These are phyloP conservation scores for Neurospora tetrasperma DNA, from an alignment of 495 filamentous ascomycete species.

Conservation along the genomic window DNA sequence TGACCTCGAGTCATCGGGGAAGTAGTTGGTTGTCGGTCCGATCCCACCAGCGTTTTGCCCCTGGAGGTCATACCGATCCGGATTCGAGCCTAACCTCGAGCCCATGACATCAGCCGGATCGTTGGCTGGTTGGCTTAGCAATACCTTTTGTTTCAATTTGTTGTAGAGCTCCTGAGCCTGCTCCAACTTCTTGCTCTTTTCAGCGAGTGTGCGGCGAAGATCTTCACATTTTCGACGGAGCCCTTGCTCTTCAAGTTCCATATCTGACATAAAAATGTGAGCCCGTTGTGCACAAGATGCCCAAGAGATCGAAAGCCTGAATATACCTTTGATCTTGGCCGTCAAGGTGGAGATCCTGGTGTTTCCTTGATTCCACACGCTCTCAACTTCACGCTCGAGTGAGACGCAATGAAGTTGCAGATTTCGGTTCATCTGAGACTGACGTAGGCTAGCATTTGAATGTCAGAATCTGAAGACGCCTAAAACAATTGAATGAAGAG, in stretches of 20 bases:
- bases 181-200: constrained; percentile 65
- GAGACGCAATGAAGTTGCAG: constrained; percentile 3
- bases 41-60: background rate
- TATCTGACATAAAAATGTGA: constrained; percentile 31
- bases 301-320: background rate
- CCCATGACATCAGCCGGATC: constrained; percentile 61
- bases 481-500: background rate
- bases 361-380: constrained; percentile 73
- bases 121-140: constrained; percentile 56
- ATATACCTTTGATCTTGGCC: constrained; percentile 36
- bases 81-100: constrained; percentile 34
- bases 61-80: background rate
- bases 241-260: constrained; percentile 55
- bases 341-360: constrained; percentile 59
- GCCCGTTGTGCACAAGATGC: background rate
- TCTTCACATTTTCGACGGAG: constrained; percentile 71
- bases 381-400: constrained; percentile 65
- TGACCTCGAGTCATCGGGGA: background rate
- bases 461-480: constrained; percentile 3
- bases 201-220: constrained; percentile 53
- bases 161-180: constrained; percentile 80
- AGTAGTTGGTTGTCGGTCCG: background rate
- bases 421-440: constrained; percentile 26
- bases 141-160: constrained; percentile 63
- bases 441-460: constrained; percentile 53